A percentile compares a stretch with the other conserved stretches of the same genome.
These are phyloP conservation scores for Euphorbia tirucalli DNA, from an alignment of 345 rosid genomes.

Conservation along the genomic window DNA sequence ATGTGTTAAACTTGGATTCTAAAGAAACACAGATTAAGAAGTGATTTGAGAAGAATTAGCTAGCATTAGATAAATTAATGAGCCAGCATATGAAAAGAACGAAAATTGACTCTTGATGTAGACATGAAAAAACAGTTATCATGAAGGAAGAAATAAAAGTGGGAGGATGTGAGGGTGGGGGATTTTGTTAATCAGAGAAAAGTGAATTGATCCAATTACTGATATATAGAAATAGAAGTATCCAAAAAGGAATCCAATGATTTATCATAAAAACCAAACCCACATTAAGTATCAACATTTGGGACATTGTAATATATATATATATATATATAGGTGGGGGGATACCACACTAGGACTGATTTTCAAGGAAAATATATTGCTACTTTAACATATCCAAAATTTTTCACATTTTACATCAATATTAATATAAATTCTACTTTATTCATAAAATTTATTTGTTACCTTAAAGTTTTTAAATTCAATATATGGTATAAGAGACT, in stretches of 20 bases:
- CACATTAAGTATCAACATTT: constrained; percentile 24
- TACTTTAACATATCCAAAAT: background rate
- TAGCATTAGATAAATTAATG: too few relatives aligned
- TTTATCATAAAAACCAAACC: constrained; percentile 13
- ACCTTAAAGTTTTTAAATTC: too few relatives aligned
- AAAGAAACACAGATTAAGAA: background rate
- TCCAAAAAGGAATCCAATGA: constrained; percentile 39
- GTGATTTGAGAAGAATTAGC: background rate
- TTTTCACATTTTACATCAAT: constrained; percentile 3
- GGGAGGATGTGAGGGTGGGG: background rate
- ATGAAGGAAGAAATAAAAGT: background rate
- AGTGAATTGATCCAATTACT: constrained; percentile 9
- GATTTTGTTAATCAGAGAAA: background rate
- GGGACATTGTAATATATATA: constrained; percentile 31
- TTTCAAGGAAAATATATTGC: background rate
- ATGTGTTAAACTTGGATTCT: too few relatives aligned
- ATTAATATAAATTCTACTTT: too few relatives aligned
- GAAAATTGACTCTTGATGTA: background rate
- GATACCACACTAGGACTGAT: constrained; percentile 9
- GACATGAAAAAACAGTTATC: background rate
- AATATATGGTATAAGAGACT: too few relatives aligned
- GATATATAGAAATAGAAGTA: constrained; percentile 5
- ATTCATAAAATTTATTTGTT: too few relatives aligned
- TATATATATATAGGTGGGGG: constrained; percentile 29
- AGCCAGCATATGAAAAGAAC: background rate